phyloP scores from a whole-genome alignment of 1,284 basidiomycete species.

The Vanrija sp. region DNA sequence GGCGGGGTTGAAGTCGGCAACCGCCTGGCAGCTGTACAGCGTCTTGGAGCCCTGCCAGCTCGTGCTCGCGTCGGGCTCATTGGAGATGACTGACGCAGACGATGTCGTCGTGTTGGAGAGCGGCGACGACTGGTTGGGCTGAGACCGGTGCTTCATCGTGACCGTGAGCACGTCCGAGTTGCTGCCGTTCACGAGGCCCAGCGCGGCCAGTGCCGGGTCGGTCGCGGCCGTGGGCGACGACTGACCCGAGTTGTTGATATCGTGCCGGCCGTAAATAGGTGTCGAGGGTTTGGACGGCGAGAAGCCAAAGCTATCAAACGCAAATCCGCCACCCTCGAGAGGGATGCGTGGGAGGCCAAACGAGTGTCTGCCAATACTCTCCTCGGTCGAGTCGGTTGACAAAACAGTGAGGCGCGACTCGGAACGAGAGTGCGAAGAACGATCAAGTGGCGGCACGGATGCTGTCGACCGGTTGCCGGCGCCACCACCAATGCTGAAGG shows the following conservation, averaged over 20 bases:
- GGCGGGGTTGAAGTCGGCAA: conserved; percentile 42
- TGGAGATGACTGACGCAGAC: neutral
- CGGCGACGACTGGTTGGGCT: neutral
- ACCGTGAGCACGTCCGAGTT: too few species aligned
- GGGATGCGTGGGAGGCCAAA: conserved; percentile 41
- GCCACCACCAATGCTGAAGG: neutral
- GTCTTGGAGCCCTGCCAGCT: conserved; percentile 38
- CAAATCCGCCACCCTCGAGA: conserved; percentile 11
- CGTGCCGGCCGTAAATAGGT: neutral
- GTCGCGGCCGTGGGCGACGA: neutral
- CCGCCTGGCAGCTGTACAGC: conserved; percentile 45
- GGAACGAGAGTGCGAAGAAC: conserved; percentile 3
- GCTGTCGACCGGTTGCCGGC: neutral
- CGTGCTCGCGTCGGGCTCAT: conserved; percentile 30
- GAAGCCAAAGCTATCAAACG: conserved; percentile 24
- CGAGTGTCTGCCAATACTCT: conserved; percentile 18
- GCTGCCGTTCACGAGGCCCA: conserved; percentile 1
- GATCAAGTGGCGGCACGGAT: neutral
- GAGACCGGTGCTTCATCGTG: neutral
- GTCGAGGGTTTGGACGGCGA: neutral
- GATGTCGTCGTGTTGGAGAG: too few species aligned
- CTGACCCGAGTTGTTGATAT: neutral
- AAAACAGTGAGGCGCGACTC: conserved; percentile 1
- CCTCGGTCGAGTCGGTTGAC: conserved; percentile 2
- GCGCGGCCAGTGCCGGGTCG: neutral